Evolutionary conservation across 768 basidiomycete species (phyloP).

Genomic region (Auricularia sp.): DNA sequence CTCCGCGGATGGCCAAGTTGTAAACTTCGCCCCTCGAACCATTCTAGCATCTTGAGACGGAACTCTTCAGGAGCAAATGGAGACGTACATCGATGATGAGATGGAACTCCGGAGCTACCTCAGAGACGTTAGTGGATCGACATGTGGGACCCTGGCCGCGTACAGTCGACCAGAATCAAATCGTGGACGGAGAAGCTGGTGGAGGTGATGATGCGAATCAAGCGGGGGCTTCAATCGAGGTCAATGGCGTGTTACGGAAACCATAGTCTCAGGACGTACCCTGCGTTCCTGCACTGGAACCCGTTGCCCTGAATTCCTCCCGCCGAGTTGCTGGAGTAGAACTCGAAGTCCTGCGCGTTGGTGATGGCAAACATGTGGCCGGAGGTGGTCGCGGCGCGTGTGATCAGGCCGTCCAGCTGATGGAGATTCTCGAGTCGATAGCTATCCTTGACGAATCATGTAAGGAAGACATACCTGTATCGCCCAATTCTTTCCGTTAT

Average conservation of each 20-base stretch:
- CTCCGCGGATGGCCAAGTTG: conserved; percentile 8
- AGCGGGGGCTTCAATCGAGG: too few species aligned
- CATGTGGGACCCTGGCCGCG: background rate
- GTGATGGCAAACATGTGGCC: conserved; percentile 24
- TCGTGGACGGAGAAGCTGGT: conserved; percentile 23
- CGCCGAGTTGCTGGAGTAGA: conserved; percentile 20
- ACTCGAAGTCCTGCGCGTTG: conserved; percentile 24
- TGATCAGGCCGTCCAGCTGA: conserved; percentile 21
- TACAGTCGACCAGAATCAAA: conserved; percentile 22
- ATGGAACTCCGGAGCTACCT: conserved; percentile 5
- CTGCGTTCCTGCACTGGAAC: conserved; percentile 22
- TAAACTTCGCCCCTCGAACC: conserved; percentile 12
- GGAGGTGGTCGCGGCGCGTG: conserved; percentile 16
- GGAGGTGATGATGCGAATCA: conserved; percentile 13
- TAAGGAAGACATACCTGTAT: conserved; percentile 10
- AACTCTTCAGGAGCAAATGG: conserved; percentile 1
- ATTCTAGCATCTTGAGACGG: conserved; percentile 7
- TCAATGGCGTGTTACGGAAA: too few species aligned
- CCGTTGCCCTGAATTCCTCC: conserved; percentile 23
- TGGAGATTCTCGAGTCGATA: background rate
- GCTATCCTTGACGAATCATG: background rate
- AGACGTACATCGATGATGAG: background rate
- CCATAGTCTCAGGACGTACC: conserved; percentile 10
- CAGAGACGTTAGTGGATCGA: background rate
- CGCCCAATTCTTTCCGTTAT: conserved; percentile 19